Evolutionary conservation across 768 basidiomycete genomes (phyloP).

Genomic region (Asterophora lycoperdoides): DNA sequence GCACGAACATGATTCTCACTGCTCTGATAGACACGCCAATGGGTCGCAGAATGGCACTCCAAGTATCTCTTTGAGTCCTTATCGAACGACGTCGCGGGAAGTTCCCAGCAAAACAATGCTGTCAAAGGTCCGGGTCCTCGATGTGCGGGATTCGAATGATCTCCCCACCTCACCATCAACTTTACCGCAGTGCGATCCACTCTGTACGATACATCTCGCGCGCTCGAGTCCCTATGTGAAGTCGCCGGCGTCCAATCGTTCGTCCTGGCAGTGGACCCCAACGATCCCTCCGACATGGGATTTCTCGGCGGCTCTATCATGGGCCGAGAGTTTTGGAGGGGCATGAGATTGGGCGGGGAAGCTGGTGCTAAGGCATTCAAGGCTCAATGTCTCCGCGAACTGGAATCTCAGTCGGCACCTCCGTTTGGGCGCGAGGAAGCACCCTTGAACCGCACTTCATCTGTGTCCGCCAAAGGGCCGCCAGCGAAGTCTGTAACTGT

Average conservation of each 20-base stretch:
- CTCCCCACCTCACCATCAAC: slow-evolving; percentile 13
- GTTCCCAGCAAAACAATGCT: slow-evolving; percentile 11
- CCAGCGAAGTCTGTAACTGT: slow-evolving; percentile 41
- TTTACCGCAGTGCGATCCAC: slow-evolving; percentile 38
- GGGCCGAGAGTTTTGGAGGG: slow-evolving; percentile 66
- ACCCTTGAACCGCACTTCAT: slow-evolving; percentile 11
- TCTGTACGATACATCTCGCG: slow-evolving; percentile 46
- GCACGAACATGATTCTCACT: slow-evolving; percentile 18
- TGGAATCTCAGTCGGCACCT: slow-evolving; percentile 12
- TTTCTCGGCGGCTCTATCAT: slow-evolving; percentile 60
- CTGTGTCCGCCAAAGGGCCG: slow-evolving; percentile 18
- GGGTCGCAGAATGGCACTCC: slow-evolving; percentile 62
- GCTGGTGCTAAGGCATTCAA: slow-evolving; percentile 56
- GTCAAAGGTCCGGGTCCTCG: slow-evolving; percentile 19
- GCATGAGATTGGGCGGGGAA: slow-evolving; percentile 54
- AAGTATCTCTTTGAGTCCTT: slow-evolving; percentile 46
- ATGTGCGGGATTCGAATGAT: slow-evolving; percentile 4
- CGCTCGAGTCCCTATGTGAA: slow-evolving; percentile 49
- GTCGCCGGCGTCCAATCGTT: slow-evolving; percentile 57
- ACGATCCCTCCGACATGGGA: slow-evolving; percentile 40
- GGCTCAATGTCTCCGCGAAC: slow-evolving; percentile 34
- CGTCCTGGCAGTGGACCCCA: slow-evolving; percentile 55
- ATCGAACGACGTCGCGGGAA: slow-evolving; percentile 1
- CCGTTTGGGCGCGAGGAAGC: slow-evolving; percentile 9
- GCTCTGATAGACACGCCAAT: slow-evolving; percentile 39